Conservation (phyloP, 768 basidiomycete genomes). For the Kwoniella europaea region DNA sequence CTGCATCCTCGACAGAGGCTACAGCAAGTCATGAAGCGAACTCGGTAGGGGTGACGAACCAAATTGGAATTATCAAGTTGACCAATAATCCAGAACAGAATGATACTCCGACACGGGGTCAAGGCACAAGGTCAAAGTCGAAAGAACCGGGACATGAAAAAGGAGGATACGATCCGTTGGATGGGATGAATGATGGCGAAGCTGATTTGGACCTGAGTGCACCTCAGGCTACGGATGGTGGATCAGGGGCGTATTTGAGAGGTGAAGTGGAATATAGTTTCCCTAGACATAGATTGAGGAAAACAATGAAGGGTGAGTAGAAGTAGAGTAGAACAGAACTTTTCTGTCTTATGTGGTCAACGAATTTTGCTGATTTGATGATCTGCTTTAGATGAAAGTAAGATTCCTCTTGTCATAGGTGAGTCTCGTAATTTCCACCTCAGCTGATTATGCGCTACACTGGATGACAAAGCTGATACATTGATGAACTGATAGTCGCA, state of each 20-base stretch:
- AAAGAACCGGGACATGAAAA: conserved; percentile 31
- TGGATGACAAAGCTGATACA: neutral
- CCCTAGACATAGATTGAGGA: conserved; percentile 56
- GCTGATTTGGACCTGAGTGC: conserved; percentile 57
- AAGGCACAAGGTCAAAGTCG: conserved; percentile 9
- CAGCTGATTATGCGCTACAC: neutral
- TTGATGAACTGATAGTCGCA: too few species aligned
- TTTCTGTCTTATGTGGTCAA: too few species aligned
- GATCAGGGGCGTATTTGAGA: conserved; percentile 51
- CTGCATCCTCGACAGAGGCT: conserved; percentile 10
- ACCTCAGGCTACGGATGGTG: conserved; percentile 46
- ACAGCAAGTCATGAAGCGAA: neutral
- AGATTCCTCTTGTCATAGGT: conserved; percentile 78
- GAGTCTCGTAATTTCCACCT: conserved; percentile 12
- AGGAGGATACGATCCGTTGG: conserved; percentile 53
- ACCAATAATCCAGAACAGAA: conserved; percentile 2
- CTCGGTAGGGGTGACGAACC: neutral
- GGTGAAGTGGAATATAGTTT: conserved; percentile 57
- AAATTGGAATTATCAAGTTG: neutral
- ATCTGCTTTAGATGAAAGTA: conserved; percentile 43
- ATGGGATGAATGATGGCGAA: conserved; percentile 56
- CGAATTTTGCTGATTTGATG: neutral
- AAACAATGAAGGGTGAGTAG: conserved; percentile 56
- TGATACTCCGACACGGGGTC: neutral
- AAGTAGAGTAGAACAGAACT: neutral